Evolutionary conservation across 2,329 filamentous ascomycete genomes (phyloP).

Genomic region (Helminthosporium solani): DNA sequence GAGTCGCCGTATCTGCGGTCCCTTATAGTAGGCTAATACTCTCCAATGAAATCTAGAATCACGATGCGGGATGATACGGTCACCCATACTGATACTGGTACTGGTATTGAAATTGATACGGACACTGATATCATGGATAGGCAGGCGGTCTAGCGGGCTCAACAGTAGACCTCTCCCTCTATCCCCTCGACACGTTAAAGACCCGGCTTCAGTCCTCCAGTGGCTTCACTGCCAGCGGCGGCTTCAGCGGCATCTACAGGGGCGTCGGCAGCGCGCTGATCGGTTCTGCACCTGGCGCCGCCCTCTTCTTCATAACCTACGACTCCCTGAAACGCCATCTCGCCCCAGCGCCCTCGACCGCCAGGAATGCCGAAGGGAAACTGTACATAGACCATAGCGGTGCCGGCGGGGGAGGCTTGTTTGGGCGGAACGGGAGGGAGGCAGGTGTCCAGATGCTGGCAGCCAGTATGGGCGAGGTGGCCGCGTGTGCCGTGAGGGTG

Average conservation of each 20-base stretch:
- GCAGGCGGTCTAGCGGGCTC: conserved; percentile 91
- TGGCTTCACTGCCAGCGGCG: conserved; percentile 79
- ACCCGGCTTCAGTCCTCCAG: conserved; percentile 85
- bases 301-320: conserved; percentile 96
- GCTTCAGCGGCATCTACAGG: conserved; percentile 88
- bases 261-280: conserved; percentile 87
- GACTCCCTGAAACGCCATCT: conserved; percentile 62
- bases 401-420: neutral
- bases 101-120: too few relatives aligned
- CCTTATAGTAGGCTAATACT: conserved; percentile 43
- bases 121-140: conserved; percentile 40
- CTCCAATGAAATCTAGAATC: too few relatives aligned
- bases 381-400: conserved; percentile 24
- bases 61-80: too few relatives aligned
- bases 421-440: conserved; percentile 17
- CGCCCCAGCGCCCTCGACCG: conserved; percentile 9
- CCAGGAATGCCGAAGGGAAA: conserved; percentile 27
- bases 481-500: conserved; percentile 87
- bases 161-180: conserved; percentile 94
- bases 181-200: conserved; percentile 97
- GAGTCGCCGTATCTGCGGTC: conserved; percentile 52
- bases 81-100: too few relatives aligned
- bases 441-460: conserved; percentile 72
- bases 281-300: conserved; percentile 88
- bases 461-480: conserved; percentile 82